Base-by-base conservation (phyloP, 2,329 filamentous ascomycete species). In the Aspergillus pseudoterreus region DNA sequence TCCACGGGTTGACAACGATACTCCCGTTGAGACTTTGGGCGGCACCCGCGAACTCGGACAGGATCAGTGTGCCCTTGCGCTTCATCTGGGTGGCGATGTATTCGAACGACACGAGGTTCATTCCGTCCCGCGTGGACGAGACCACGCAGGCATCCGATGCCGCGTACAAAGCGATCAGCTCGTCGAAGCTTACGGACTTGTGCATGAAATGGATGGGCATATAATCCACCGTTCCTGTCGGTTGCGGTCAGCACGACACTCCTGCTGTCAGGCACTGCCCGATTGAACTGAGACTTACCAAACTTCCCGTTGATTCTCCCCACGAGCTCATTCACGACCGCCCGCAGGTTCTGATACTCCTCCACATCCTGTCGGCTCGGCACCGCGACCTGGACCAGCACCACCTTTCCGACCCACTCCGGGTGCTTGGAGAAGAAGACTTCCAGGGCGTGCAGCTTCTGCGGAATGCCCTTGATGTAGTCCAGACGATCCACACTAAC, bases 171-270 rank as follows among this genome's bases (percentile, higher is more conserved):
- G 90, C 90, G 39, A 92, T 91, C 33, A 96, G 83, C 75, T 96
- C 92, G 60, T 96, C 90, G 62, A 96, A 96, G 42, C 83, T 83
- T 62, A 96, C 90, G 11, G 88, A 94, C 75, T 96, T 92, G 76
- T 96, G 92, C 65, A 96, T 85, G 76, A 96, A 96, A 74, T 96
- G 92, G 63, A 96, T 96, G 1, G 92, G 92, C 87, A 95, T 96
- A 75, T 95, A 96, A 71, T 96, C 92, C 65, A 96, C 87, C 27
- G 90, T 96, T 69, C 92, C 78, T 80, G 52, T 17, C 27, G 44
- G 6, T 27, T 4, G 24, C 14, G 3, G 47, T 54, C 51, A 61
- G 50, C 50, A 51, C 56, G 17, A 10, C 11, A 33, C 22, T 4
- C 27, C 8, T 30, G 22, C 12, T 38, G 12, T 6, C 14, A 38